phyloP scores from a whole-genome alignment of 768 basidiomycete species.

The Mycena vulgaris region DNA sequence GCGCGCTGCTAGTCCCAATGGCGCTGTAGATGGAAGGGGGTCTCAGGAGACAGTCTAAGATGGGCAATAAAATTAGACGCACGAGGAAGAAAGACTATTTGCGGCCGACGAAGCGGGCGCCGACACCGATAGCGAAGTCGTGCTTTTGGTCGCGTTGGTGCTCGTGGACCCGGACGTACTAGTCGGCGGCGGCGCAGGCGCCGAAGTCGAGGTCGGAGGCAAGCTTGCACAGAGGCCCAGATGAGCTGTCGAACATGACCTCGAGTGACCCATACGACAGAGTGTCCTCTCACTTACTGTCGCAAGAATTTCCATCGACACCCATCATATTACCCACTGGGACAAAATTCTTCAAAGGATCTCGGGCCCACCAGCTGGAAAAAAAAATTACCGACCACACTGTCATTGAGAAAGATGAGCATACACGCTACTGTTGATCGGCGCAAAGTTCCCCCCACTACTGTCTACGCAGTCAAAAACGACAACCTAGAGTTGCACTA shows the following conservation, averaged over 20 bases:
- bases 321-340: conserved; percentile 13
- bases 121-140: too few species aligned
- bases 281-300: not conserved
- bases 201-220: too few species aligned
- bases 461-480: conserved; percentile 8
- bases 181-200: too few species aligned
- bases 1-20: too few species aligned
- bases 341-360: conserved; percentile 12
- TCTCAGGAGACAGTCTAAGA: too few species aligned
- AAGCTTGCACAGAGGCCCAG: conserved; percentile 3
- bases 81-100: too few species aligned
- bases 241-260: not conserved
- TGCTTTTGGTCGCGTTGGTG: too few species aligned
- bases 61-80: too few species aligned
- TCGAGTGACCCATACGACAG: not conserved
- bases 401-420: not conserved
- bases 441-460: not conserved
- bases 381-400: not conserved
- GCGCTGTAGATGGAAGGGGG: too few species aligned
- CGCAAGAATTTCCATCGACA: not conserved
- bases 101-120: too few species aligned
- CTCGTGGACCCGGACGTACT: too few species aligned
- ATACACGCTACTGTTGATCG: conserved; percentile 15
- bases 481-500: not conserved
- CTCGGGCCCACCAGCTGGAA: conserved; percentile 11